phyloP scores from a whole-genome alignment of 1,139 yeast species.

The Nadsonia starkeyi-henricii region DNA sequence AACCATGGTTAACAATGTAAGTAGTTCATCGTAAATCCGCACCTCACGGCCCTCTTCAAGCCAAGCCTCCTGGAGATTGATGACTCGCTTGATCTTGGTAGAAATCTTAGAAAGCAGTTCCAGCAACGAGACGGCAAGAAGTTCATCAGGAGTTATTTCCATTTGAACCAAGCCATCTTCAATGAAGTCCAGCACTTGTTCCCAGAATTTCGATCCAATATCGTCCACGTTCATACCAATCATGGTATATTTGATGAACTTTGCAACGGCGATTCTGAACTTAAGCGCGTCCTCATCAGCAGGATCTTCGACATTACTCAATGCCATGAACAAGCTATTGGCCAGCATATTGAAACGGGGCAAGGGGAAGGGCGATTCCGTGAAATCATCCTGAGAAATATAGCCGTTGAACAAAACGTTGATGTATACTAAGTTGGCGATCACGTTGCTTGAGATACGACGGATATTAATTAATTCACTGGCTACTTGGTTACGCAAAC shows the following conservation, averaged over 20 bases:
- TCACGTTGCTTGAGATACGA: conserved; percentile 20
- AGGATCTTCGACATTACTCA: conserved; percentile 19
- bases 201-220: background rate
- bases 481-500: conserved; percentile 46
- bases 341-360: conserved; percentile 34
- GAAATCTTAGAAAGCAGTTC: background rate
- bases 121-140: background rate
- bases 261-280: background rate
- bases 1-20: background rate
- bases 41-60: background rate
- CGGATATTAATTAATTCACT: conserved; percentile 49
- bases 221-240: background rate
- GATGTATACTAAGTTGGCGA: conserved; percentile 33
- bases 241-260: background rate
- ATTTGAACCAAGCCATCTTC: background rate
- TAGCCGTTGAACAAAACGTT: conserved; percentile 30
- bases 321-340: conserved; percentile 30
- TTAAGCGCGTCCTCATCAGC: conserved; percentile 15
- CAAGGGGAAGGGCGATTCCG: conserved; percentile 35
- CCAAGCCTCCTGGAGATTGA: background rate
- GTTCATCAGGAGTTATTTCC: background rate
- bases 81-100: background rate
- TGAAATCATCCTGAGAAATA: conserved; percentile 9
- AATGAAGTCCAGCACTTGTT: background rate
- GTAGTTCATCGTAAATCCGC: background rate